Evolutionary conservation across 2,329 filamentous ascomycete species (phyloP).

Genomic region (Sclerotinia trifoliorum): DNA sequence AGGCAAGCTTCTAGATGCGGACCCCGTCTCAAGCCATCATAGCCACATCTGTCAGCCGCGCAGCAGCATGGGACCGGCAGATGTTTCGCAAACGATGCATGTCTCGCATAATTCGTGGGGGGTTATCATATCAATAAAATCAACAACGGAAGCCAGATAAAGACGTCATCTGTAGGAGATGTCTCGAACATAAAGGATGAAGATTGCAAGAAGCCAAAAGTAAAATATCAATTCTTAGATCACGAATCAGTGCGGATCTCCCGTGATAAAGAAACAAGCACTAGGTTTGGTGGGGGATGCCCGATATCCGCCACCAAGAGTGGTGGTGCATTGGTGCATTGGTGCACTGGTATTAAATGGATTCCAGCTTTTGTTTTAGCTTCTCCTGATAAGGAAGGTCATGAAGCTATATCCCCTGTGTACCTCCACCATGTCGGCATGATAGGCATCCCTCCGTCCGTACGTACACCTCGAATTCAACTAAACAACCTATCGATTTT

Average conservation of each 20-base stretch:
- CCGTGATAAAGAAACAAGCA: conserved; percentile 1
- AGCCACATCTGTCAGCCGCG: not conserved
- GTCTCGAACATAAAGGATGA: conserved; percentile 2
- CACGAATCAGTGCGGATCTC: not conserved
- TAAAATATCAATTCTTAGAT: not conserved
- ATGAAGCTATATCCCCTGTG: conserved; percentile 10
- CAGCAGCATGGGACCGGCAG: not conserved
- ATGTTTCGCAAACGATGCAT: conserved; percentile 9
- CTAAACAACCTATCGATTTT: conserved; percentile 6
- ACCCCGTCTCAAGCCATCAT: not conserved
- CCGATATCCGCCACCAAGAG: conserved; percentile 7
- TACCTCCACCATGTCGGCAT: conserved; percentile 4
- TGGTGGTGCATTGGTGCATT: not conserved
- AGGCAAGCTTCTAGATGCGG: not conserved
- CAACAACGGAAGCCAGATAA: not conserved
- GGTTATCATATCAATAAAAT: not conserved
- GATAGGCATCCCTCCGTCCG: not conserved
- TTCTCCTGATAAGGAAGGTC: conserved; percentile 16
- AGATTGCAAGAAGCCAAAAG: not conserved
- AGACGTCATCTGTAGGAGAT: not conserved
- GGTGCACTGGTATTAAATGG: not conserved
- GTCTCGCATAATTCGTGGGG: conserved; percentile 1
- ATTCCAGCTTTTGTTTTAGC: conserved; percentile 9
- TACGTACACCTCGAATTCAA: not conserved
- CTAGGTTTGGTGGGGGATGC: not conserved